Base-by-base conservation (phyloP, 2,329 filamentous ascomycete species). In the Teratosphaeriaceae sp. region DNA sequence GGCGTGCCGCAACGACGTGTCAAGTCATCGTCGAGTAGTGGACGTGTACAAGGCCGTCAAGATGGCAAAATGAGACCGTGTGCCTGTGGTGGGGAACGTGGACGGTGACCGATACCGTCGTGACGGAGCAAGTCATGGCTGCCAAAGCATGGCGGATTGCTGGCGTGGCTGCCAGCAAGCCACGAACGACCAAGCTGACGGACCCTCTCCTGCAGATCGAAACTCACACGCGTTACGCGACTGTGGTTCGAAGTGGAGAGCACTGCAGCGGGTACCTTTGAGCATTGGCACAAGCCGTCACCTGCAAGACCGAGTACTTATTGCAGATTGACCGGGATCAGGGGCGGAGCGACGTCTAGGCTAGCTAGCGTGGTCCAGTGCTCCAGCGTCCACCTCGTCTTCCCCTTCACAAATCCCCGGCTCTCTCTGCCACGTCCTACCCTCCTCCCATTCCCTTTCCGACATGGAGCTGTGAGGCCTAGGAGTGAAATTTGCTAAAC, bases 401-500 rank as follows among this genome's bases (percentile, higher is more conserved):
- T 22, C 23, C 26, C 24, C 23, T 24, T 21, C 20, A 20, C 31
- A 20, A 20, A 31, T 44, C 42, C 38, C 21, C n/a, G n/a, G n/a
- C n/a, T n/a, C n/a, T n/a, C 34, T 27, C n/a, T 26, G 35, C 27
- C 38, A 18, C 38, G 38, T 33, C 26, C n/a, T 13, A 18, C 24
- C 36, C 26, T 39, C 24, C 27, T 35, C 42, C 18, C 19, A 33
- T 30, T 26, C 18, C 24, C 36, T 34, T 16, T 19, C 19, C 42
- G 42, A 44, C 42, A 46, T 43, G 44, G 44, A 46, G 44, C 39
- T 34, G 16, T 46, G 44, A 46, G 30, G 30, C 20, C 38, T 41
- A 41, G 38, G 27, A 6, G 27, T 34, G 38, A 16, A 23, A 8
- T 22, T 41, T 41, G 38, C 37, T 34, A 19, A 40, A 44, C 24